Base-by-base conservation (phyloP, 1,284 basidiomycete genomes). In the Rhodotorula sp. region DNA sequence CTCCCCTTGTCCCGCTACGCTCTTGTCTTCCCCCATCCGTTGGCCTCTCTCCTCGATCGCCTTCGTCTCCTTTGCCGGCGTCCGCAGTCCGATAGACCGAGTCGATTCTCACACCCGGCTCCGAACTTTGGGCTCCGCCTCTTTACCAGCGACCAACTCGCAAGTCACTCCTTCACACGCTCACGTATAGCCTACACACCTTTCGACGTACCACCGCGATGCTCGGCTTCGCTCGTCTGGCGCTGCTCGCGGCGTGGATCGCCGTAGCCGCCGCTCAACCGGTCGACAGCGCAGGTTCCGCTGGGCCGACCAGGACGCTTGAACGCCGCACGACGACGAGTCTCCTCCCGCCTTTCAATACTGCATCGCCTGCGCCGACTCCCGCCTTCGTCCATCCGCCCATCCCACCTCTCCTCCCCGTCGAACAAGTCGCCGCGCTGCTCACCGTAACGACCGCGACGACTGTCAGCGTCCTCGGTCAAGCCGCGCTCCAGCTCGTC, bases 361-460 rank as follows among this genome's bases (percentile, higher is more conserved):
- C 44, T 9, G 57, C 27, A 22, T 36, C 51, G 13, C 64, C 64
- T 19, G 64, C 47, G 2, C n/a, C 64, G 47, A 66, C 64, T 19
- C 64, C 64, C 20, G 47, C 51, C 17, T 64, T 64, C 39, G 27
- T 60, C 19, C 56, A 39, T 4, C 57, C 57, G 17, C 47, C 57
- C 29, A 58, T 52, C 44, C 56, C 64, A 15, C 24, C 59, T 5
- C 24, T 55, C 10, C 10, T 59, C 8, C 49, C 57, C 9, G 56
- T 66, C 30, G 22, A 49, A 15, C 49, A 66, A 30, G 29, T 66
- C 44, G 64, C 51, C 6, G 19, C 44, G 20, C 51, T 59, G 15
- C 48, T 66, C 29, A 52, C 56, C 8, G 64, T 48, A 1, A 66
- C 64, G 30, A 59, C 57, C 29, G 64, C 56, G 17, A 27, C 29